Conservation (phyloP, 2,329 filamentous ascomycete genomes). For the Beauveria sp. region DNA sequence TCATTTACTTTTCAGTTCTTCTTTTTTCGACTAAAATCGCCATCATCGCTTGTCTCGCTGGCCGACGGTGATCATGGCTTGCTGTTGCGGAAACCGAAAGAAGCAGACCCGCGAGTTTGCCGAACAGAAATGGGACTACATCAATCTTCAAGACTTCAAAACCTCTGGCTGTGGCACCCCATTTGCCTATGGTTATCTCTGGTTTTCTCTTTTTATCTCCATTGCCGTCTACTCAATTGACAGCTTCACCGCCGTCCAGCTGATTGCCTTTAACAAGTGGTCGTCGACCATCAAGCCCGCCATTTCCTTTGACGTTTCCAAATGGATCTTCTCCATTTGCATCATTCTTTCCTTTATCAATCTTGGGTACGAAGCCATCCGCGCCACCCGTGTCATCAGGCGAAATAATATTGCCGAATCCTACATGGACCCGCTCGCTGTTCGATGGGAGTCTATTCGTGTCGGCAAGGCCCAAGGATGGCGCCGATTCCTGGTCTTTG, state of each 20-base stretch:
- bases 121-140: conserved; percentile 93
- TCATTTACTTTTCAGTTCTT: conserved; percentile 10
- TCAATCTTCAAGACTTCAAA: conserved; percentile 72
- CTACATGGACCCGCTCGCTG: conserved; percentile 83
- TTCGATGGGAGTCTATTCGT: conserved; percentile 76
- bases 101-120: conserved; percentile 60
- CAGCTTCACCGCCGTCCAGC: conserved; percentile 85
- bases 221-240: conserved; percentile 83
- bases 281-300: conserved; percentile 73
- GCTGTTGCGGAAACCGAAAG: conserved; percentile 53
- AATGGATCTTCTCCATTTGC: conserved; percentile 91
- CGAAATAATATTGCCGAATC: conserved; percentile 83
- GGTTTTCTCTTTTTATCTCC: conserved; percentile 70
- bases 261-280: conserved; percentile 85
- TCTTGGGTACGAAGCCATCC: conserved; percentile 69
- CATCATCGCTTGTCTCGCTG: conserved; percentile 8
- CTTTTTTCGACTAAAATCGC: neutral
- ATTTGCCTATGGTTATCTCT: conserved; percentile 79
- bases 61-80: conserved; percentile 36
- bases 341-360: conserved; percentile 88
- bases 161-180: conserved; percentile 68
- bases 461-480: conserved; percentile 69
- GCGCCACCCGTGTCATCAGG: conserved; percentile 72
- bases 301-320: conserved; percentile 69
- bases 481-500: conserved; percentile 86